These are phyloP conservation scores for Linanthus parryae DNA, from an alignment of 148 eudicot species.

Conservation along the genomic window DNA sequence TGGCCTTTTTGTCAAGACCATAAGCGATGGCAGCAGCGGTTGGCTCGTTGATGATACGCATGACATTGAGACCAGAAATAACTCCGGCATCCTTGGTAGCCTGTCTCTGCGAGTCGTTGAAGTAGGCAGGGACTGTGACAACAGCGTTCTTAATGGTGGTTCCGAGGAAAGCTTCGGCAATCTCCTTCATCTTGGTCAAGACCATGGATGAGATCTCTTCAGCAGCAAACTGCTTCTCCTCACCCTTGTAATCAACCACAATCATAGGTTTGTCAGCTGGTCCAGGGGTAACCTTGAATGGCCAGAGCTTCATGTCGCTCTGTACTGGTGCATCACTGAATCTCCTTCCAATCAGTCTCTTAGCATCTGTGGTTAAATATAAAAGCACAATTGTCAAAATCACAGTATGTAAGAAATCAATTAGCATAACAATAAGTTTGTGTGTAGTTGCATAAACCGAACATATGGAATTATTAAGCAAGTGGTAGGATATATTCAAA, in stretches of 20 bases:
- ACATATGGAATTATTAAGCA: no score
- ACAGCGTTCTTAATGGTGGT: constrained; percentile 30
- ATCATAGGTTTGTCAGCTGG: constrained; percentile 44
- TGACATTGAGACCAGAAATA: constrained; percentile 32
- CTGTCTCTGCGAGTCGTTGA: constrained; percentile 36
- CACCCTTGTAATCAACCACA: constrained; percentile 30
- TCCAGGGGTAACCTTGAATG: constrained; percentile 30
- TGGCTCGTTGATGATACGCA: constrained; percentile 43
- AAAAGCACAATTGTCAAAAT: not conserved
- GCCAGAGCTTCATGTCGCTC: constrained; percentile 40
- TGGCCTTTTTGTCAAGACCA: constrained; percentile 48
- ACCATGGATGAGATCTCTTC: constrained; percentile 37
- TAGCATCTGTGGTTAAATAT: constrained; percentile 22
- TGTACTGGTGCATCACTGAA: constrained; percentile 34
- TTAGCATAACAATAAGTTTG: no score
- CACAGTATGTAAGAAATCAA: no score
- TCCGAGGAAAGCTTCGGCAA: constrained; percentile 44
- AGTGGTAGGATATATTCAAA: no score
- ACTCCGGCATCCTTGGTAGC: constrained; percentile 44
- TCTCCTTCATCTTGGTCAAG: constrained; percentile 37
- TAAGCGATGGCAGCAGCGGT: constrained; percentile 46
- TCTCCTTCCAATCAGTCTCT: constrained; percentile 43
- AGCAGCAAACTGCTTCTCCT: constrained; percentile 34
- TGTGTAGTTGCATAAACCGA: no score
- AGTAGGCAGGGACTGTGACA: constrained; percentile 43